Evolutionary conservation across 2,329 filamentous ascomycete species (phyloP), one percentile per base, ranked within the genome.

Genomic region (Ophiocordyceps australis): DNA sequence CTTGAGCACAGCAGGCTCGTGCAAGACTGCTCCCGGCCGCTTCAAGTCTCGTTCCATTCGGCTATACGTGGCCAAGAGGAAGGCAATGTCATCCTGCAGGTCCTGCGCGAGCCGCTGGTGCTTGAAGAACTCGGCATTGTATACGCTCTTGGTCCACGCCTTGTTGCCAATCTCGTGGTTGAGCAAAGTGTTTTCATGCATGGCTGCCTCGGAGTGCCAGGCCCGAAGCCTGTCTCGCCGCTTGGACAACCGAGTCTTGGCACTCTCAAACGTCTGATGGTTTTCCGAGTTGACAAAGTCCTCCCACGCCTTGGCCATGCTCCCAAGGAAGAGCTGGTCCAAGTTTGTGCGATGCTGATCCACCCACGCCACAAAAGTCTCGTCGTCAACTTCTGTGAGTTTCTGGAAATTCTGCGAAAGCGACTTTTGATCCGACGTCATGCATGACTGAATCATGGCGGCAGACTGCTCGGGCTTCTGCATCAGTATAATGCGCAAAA

Each of bases 61-160:
- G 5, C 67, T 65, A 43, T 89, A 83, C 1, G 74, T 65, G 0
- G 78, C 71, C 22, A 70, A 68, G 32, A 91, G 65, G 43, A 82
- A 94, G 2, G 65, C 62, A 30, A 80, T 65, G 40, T 85, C 86
- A 43, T 98, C 89, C 38, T 94, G 83, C 40, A 93, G 81, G 40
- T 98, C 91, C 48, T 98, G 89, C 28, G 83, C 54, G 11, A 80
- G 65, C 33, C 89, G 66, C 45, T 95, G 86, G 35, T 92, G 76
- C 45, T 93, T 95, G 42, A 86, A 68, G 36, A 89, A 76, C 45
- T 98, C 89, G 0, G 86, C 82, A 25, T 77, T 74, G 47, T 86
- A 89, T 21, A 98, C 93, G 39, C 93, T 95, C 38, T 85, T 82
- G 57, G 86, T 78, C 89, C 86, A 98, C 31, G 86, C 75, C 21